A percentile compares a stretch with the other conserved stretches of the same genome.
Evolutionary conservation across 129 eudicot genomes (phyloP).

Genomic region (Saussurea involucrata): DNA sequence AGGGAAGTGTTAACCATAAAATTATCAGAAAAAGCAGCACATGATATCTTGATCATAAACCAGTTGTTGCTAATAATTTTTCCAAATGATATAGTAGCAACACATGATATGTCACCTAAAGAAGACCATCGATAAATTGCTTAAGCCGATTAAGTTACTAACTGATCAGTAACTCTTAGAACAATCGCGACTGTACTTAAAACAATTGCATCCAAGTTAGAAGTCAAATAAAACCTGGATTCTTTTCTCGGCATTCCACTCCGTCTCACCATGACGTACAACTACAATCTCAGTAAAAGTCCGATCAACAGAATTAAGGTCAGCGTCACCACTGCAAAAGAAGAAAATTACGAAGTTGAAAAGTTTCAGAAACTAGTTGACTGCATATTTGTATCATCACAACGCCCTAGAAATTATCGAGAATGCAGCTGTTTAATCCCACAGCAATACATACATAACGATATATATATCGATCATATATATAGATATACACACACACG

Average conservation of each 20-base stretch:
- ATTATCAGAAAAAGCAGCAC: conserved; percentile 1
- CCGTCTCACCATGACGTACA: conserved; percentile 94
- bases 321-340: conserved; percentile 24
- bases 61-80: background rate
- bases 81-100: background rate
- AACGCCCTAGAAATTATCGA: conserved; percentile 13
- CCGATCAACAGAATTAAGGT: conserved; percentile 6
- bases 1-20: background rate
- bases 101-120: background rate
- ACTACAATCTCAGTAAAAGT: conserved; percentile 60
- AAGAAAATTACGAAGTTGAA: background rate
- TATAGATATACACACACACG: background rate
- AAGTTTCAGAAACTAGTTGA: background rate
- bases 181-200: background rate
- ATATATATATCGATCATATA: conserved; percentile 1
- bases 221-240: conserved; percentile 59
- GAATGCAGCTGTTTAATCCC: background rate
- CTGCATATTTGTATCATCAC: background rate
- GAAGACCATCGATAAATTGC: background rate
- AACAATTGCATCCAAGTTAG: background rate
- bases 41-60: background rate
- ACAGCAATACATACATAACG: background rate
- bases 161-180: background rate
- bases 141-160: background rate
- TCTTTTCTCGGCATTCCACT: conserved; percentile 71